phyloP scores from a whole-genome alignment of 1,139 yeast genomes.

The Geotrichum candidum region DNA sequence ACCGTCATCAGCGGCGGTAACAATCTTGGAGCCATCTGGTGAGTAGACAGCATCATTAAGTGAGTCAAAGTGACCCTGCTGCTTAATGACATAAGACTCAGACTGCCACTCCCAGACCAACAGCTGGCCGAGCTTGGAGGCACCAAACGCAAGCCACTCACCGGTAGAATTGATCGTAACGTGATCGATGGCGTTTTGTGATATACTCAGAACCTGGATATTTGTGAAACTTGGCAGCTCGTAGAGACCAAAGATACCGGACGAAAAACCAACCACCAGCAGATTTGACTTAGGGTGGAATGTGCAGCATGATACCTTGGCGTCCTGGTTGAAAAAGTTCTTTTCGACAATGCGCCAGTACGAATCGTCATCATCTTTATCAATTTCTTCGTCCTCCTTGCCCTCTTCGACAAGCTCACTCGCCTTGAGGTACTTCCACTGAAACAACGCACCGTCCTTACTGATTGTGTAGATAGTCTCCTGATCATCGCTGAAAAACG shows the following conservation, averaged over 20 bases:
- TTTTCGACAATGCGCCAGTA: slow-evolving; percentile 83
- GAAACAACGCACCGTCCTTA: slow-evolving; percentile 89
- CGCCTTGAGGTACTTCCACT: slow-evolving; percentile 75
- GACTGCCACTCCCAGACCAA: slow-evolving; percentile 98
- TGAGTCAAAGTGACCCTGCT: slow-evolving; percentile 94
- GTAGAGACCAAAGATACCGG: slow-evolving; percentile 90
- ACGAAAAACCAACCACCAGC: slow-evolving; percentile 81
- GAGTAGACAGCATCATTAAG: slow-evolving; percentile 80
- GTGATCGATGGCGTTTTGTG: slow-evolving; percentile 81
- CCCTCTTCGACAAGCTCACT: slow-evolving; percentile 42
- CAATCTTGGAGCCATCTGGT: slow-evolving; percentile 89
- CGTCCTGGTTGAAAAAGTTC: slow-evolving; percentile 61
- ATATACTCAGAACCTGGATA: slow-evolving; percentile 86
- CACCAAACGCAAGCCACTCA: slow-evolving; percentile 97
- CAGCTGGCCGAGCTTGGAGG: slow-evolving; percentile 83
- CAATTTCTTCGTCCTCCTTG: slow-evolving; percentile 35
- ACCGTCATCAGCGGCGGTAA: slow-evolving; percentile 96
- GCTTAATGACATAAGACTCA: slow-evolving; percentile 88
- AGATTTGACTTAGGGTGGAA: slow-evolving; percentile 70
- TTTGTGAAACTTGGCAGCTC: slow-evolving; percentile 73
- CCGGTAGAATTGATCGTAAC: slow-evolving; percentile 78
- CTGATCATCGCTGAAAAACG: slow-evolving; percentile 80
- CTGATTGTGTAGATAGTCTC: slow-evolving; percentile 86
- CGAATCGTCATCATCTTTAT: slow-evolving; percentile 22
- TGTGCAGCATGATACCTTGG: slow-evolving; percentile 68